Percentiles rank a stretch among this genome's conserved stretches.
These are phyloP conservation scores for Phialocephala sp. DNA, from an alignment of 2,329 filamentous ascomycete genomes.

Conservation along the genomic window DNA sequence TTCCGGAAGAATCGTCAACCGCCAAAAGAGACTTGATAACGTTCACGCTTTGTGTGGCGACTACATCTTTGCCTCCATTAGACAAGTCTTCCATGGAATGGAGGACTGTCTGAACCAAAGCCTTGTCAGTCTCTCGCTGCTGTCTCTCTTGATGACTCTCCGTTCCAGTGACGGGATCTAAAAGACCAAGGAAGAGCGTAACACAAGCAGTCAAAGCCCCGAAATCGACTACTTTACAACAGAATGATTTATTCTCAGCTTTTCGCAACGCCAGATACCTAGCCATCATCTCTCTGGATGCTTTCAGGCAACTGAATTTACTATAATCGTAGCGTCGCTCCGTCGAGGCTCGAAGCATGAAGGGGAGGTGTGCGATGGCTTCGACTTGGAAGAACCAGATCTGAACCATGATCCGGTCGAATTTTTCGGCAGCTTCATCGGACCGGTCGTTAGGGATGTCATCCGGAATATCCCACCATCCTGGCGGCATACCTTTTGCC, in stretches of 20 bases:
- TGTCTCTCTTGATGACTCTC: slow-evolving; percentile 25
- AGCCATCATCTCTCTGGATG: slow-evolving; percentile 38
- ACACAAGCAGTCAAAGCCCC: slow-evolving; percentile 39
- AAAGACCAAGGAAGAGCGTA: slow-evolving; percentile 38
- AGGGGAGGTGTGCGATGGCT: slow-evolving; percentile 40
- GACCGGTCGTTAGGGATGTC: slow-evolving; percentile 24
- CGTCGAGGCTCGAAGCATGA: slow-evolving; percentile 42
- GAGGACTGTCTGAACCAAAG: slow-evolving; percentile 34
- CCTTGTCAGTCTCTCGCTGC: slow-evolving; percentile 33
- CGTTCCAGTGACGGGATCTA: slow-evolving; percentile 29
- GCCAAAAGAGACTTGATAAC: slow-evolving; percentile 40
- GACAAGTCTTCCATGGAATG: slow-evolving; percentile 34
- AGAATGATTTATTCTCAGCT: slow-evolving; percentile 32
- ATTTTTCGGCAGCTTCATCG: slow-evolving; percentile 20
- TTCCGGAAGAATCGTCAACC: slow-evolving; percentile 30
- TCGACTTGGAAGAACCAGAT: slow-evolving; percentile 42
- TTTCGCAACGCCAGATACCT: slow-evolving; percentile 37
- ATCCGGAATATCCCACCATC: slow-evolving; percentile 39
- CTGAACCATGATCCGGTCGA: slow-evolving; percentile 38
- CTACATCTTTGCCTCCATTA: slow-evolving; percentile 29
- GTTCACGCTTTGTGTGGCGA: slow-evolving; percentile 38
- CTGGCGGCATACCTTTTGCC: slow-evolving; percentile 36
- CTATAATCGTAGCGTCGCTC: slow-evolving; percentile 42
- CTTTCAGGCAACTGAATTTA: slow-evolving; percentile 40
- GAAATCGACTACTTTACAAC: slow-evolving; percentile 42